Percentiles rank a stretch among this genome's conserved stretches.
phyloP scores from a whole-genome alignment of 768 basidiomycete genomes.

The Leccinum longicurvipes region DNA sequence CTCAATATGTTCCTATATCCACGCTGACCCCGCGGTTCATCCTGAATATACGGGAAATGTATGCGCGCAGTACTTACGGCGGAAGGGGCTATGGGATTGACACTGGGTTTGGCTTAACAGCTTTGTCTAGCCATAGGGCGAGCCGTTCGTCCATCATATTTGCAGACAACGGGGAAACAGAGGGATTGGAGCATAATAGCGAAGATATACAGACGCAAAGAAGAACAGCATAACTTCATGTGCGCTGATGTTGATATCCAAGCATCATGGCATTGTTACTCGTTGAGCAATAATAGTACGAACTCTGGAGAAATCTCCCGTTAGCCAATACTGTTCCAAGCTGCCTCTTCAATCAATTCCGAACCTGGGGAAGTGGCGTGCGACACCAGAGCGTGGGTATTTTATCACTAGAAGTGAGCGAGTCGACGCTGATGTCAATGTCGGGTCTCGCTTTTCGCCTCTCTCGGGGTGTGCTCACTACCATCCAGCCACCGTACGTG shows the following conservation, averaged over 20 bases:
- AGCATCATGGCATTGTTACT: no score
- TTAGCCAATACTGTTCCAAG: no score
- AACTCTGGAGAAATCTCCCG: no score
- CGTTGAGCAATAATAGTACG: no score
- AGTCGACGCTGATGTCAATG: background rate
- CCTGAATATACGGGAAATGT: background rate
- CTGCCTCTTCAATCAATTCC: no score
- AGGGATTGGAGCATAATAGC: no score
- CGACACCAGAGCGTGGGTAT: background rate
- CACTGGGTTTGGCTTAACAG: background rate
- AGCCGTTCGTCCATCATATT: no score
- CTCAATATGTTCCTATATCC: background rate
- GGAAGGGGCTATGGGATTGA: background rate
- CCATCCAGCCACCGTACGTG: conserved; percentile 47
- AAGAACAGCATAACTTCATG: no score
- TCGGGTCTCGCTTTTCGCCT: conserved; percentile 31
- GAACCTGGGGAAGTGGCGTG: no score
- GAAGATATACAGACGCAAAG: no score
- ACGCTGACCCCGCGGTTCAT: background rate
- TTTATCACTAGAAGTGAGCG: background rate
- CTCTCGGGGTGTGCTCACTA: conserved; percentile 40
- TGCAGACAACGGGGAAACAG: no score
- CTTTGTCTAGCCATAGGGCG: background rate
- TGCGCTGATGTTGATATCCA: no score
- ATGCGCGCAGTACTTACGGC: background rate